Conservation (phyloP, 2,329 filamentous ascomycete species). For the Talaromyces sp. region DNA sequence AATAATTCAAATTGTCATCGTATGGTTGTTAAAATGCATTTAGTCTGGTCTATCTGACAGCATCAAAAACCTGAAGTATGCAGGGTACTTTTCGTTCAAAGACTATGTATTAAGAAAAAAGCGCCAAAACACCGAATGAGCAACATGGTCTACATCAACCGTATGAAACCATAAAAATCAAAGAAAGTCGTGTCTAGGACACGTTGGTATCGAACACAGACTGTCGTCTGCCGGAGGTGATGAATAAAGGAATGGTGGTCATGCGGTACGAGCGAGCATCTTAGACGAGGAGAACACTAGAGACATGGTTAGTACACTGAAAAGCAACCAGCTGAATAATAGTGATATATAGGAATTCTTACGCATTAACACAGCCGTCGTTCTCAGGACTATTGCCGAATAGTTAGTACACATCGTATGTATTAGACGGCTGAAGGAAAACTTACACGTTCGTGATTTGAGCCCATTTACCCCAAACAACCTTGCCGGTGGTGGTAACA, state of each 20-base stretch:
- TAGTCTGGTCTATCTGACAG: constrained; percentile 23
- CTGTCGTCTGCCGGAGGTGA: constrained; percentile 14
- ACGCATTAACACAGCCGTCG: constrained; percentile 64
- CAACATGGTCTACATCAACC: constrained; percentile 23
- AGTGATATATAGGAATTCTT: constrained; percentile 22
- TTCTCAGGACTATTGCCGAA: constrained; percentile 52
- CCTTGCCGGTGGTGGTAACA: constrained; percentile 87
- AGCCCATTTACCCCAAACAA: constrained; percentile 86
- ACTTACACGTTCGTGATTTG: constrained; percentile 58
- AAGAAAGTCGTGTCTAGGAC: constrained; percentile 18
- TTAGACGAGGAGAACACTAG: constrained; percentile 28
- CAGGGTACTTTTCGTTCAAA: constrained; percentile 28
- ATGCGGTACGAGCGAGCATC: constrained; percentile 8
- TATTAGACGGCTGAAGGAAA: not conserved
- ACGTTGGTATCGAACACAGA: constrained; percentile 29
- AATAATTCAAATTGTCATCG: no score
- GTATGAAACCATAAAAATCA: constrained; percentile 18
- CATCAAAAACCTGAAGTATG: constrained; percentile 17
- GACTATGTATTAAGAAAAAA: constrained; percentile 20
- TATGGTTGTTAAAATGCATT: constrained; percentile 18
- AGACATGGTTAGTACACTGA: not conserved
- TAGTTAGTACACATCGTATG: not conserved
- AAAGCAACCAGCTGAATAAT: not conserved
- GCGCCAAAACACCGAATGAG: constrained; percentile 29
- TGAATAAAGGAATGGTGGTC: constrained; percentile 10